Evolutionary conservation across 192 early-diverging fungal genomes (phyloP), one percentile per base, ranked within the genome.

Genomic region (Gigaspora rosea): DNA sequence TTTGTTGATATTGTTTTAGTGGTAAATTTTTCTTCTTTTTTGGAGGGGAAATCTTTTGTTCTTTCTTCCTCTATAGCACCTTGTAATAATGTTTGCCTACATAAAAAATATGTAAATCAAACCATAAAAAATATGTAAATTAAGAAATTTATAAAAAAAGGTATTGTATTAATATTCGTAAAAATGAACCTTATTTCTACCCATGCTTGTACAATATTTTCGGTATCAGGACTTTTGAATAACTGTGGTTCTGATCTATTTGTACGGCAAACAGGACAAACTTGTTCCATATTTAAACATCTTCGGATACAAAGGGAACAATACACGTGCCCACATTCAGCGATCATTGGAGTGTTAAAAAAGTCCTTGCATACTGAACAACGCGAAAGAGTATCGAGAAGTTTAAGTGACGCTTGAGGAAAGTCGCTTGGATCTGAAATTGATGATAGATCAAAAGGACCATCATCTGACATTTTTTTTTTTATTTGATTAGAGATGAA

Each of bases 141-240:
- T 54, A 54, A 18, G n/a, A 56, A 56, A 56, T 1, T 56, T 56
- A 18, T n/a, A 56, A 13, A 56, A 18, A 56, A 56, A 18, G 13
- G 18, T 9, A 18, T 9, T 3, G 47, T 1, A 18, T 16, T 41
- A 15, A 47, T n/a, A 20, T 47, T 41, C 8, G 18, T 41, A 66
- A 13, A n/a, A 66, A n/a, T 9, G 7, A 41, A 66, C 64, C 64
- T 66, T 13, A 66, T 16, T 8, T 66, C 41, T n/a, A 13, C n/a
- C 64, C 64, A 66, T n/a, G 35, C 15, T n/a, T 66, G 16, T 46
- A 66, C 64, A 66, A 66, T 36, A n/a, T 66, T 46, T n/a, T 66
- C 64, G 3, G 36, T 66, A 36, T n/a, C n/a, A n/a, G n/a, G 1
- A 66, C 64, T 47, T 66, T 48, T 66, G 46, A 66, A 46, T 46